Conservation (phyloP, 495 filamentous ascomycete genomes). For the Penicillium daleae region DNA sequence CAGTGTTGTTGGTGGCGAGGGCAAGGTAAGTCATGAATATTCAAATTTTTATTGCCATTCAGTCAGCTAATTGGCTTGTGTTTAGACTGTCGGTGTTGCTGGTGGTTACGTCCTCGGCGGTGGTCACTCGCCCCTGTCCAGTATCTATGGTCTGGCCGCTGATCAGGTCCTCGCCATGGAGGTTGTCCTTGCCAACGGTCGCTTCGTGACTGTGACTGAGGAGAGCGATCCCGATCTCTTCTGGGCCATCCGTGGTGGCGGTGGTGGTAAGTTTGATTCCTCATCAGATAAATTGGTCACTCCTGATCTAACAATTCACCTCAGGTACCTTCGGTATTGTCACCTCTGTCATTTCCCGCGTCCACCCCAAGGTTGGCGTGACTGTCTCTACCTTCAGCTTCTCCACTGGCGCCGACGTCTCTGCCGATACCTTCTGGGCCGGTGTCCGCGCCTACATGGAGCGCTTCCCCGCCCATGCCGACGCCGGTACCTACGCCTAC, state of each 20-base stretch:
- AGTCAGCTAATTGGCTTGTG: neutral
- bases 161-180: constrained; percentile 50
- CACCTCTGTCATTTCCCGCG: constrained; percentile 52
- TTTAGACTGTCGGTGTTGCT: constrained; percentile 41
- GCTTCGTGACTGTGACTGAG: constrained; percentile 53
- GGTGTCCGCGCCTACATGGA: constrained; percentile 52
- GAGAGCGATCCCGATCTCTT: constrained; percentile 61
- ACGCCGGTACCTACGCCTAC: constrained; percentile 59
- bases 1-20: constrained; percentile 59
- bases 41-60: neutral
- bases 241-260: constrained; percentile 51
- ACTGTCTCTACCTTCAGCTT: constrained; percentile 49
- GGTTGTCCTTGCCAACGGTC: constrained; percentile 61
- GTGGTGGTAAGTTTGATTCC: constrained; percentile 22
- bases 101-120: constrained; percentile 51
- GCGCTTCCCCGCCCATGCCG: constrained; percentile 50
- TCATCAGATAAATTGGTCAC: neutral
- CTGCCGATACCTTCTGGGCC: constrained; percentile 52
- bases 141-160: constrained; percentile 55
- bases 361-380: constrained; percentile 43
- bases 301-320: neutral
- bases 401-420: constrained; percentile 34
- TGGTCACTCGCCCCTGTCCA: constrained; percentile 55
- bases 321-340: constrained; percentile 54
- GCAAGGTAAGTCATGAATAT: constrained; percentile 27